Conservation (phyloP, 495 filamentous ascomycete genomes). For the Aspergillus panamensis region DNA sequence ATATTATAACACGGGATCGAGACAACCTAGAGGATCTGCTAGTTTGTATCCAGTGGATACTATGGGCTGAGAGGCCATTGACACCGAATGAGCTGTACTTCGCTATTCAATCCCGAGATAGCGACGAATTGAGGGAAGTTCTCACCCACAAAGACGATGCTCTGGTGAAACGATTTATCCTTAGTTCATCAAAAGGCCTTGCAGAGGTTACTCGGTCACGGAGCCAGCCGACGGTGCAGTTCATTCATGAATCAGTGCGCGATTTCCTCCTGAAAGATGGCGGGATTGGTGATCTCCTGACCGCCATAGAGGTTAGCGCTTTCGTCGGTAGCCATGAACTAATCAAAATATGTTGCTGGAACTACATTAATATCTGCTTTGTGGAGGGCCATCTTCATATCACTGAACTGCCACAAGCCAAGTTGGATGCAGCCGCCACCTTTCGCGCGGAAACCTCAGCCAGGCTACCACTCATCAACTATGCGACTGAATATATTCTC, state of each 20-base stretch:
- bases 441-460: conserved; percentile 14
- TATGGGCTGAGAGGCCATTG: conserved; percentile 32
- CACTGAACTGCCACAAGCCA: conserved; percentile 4
- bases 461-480: conserved; percentile 44
- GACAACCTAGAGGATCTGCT: conserved; percentile 26
- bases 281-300: conserved; percentile 31
- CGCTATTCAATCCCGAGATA: conserved; percentile 28
- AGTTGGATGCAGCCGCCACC: background rate
- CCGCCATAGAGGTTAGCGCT: conserved; percentile 35
- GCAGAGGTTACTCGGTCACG: conserved; percentile 35
- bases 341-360: too few relatives aligned
- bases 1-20: conserved; percentile 34
- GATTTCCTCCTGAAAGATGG: conserved; percentile 42
- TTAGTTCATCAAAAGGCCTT: conserved; percentile 42
- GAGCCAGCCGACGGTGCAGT: conserved; percentile 34
- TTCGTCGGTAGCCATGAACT: too few relatives aligned
- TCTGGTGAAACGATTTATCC: conserved; percentile 28
- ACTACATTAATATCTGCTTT: conserved; percentile 42
- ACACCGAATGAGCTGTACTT: conserved; percentile 31
- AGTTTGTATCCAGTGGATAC: conserved; percentile 39
- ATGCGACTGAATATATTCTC: conserved; percentile 41
- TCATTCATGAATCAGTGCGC: conserved; percentile 49
- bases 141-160: background rate
- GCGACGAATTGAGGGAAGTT: conserved; percentile 7
- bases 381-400: conserved; percentile 15